Percentiles rank a stretch among this genome's conserved stretches.
These are phyloP conservation scores for Aspergillus quadrilineatus DNA, from an alignment of 2,329 filamentous ascomycete genomes.

Conservation along the genomic window DNA sequence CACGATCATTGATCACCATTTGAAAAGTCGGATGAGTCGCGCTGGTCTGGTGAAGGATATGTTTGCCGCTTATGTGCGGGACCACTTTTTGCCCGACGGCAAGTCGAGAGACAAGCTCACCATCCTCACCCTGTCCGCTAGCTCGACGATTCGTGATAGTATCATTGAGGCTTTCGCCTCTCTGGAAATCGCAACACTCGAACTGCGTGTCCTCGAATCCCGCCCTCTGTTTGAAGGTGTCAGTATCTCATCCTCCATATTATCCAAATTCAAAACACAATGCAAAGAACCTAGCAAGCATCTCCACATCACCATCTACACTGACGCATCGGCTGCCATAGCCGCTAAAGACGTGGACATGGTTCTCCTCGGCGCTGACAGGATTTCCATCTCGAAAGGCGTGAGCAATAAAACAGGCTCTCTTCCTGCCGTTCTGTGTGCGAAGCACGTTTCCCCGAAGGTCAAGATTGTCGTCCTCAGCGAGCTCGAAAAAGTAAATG, in stretches of 20 bases:
- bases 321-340: constrained; percentile 60
- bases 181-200: constrained; percentile 41
- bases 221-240: constrained; percentile 66
- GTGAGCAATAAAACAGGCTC: constrained; percentile 69
- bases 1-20: constrained; percentile 26
- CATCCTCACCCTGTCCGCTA: constrained; percentile 62
- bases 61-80: constrained; percentile 29
- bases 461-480: constrained; percentile 57
- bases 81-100: constrained; percentile 11
- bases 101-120: constrained; percentile 35
- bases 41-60: constrained; percentile 24
- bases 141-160: constrained; percentile 58
- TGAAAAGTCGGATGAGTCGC: constrained; percentile 24
- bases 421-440: constrained; percentile 57
- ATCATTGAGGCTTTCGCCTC: constrained; percentile 46
- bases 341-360: constrained; percentile 55
- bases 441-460: constrained; percentile 49
- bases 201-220: constrained; percentile 65
- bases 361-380: constrained; percentile 64
- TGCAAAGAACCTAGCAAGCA: constrained; percentile 21
- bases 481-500: constrained; percentile 62
- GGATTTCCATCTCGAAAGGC: constrained; percentile 57
- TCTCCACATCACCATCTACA: constrained; percentile 52
- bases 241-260: constrained; percentile 49
- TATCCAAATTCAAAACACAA: constrained; percentile 24